Percentiles rank a stretch among this genome's conserved stretches.
These are phyloP conservation scores for Thymus mandschuricus DNA, from an alignment of 257 asterid genomes.

Conservation along the genomic window DNA sequence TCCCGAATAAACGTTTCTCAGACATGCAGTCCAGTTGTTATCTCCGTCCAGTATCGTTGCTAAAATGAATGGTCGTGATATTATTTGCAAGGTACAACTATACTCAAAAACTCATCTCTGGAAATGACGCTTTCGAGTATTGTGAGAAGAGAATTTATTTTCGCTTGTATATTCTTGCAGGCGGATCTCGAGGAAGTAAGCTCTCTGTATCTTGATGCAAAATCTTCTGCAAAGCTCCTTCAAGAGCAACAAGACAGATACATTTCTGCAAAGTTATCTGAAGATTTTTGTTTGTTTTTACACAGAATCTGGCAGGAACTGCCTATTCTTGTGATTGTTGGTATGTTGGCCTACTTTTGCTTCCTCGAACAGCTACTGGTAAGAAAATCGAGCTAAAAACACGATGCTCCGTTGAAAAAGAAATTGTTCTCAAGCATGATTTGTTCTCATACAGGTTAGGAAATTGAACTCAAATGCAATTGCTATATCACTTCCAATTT, in stretches of 20 bases:
- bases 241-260: conserved; percentile 96
- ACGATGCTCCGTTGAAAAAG: no score
- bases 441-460: conserved; percentile 52
- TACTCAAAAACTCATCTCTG: background rate
- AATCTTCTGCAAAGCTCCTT: conserved; percentile 84
- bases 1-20: conserved; percentile 27
- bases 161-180: conserved; percentile 39
- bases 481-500: conserved; percentile 86
- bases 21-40: conserved; percentile 88
- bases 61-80: conserved; percentile 84
- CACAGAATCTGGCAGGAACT: conserved; percentile 92
- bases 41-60: conserved; percentile 91
- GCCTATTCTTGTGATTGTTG: conserved; percentile 78
- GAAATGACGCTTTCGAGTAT: background rate
- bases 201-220: conserved; percentile 81
- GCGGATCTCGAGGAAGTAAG: conserved; percentile 92
- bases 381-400: conserved; percentile 20
- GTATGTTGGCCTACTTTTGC: conserved; percentile 90
- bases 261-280: conserved; percentile 50
- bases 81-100: conserved; percentile 76
- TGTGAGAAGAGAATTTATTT: background rate
- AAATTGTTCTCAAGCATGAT: no score
- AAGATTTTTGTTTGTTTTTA: conserved; percentile 9
- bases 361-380: conserved; percentile 93
- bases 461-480: conserved; percentile 72